Base-by-base conservation (phyloP, 192 early-diverging fungal genomes). In the Coemansia sp. region DNA sequence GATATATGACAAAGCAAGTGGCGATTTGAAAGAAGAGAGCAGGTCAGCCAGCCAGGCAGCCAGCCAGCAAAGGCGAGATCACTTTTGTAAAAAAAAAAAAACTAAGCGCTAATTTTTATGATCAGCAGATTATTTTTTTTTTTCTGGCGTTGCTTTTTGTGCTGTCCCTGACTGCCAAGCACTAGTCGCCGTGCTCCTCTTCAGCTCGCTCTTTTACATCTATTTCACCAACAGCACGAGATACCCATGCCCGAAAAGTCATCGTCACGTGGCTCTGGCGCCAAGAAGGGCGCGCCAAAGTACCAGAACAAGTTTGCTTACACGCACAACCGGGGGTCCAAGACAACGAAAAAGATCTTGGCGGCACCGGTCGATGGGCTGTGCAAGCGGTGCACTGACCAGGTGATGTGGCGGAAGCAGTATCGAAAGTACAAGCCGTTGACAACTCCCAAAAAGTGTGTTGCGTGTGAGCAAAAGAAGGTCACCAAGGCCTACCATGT, bases 401-500 rank as follows among this genome's bases (percentile, higher is more conserved):
- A 92, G 43, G 86, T 94, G 27, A 70, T 89, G 79, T 94, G 90
- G 91, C 86, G 93, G 62, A 97, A 99, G 79, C 92, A 94, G 80
- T 95, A 94, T 87, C 91, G 91, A 76, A 95, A 98, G 83, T 99
- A 99, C 86, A 99, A 98, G 87, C 94, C 95, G 40, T 88, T 99
- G 73, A 95, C 95, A 24, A 87, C 86, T 27, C 88, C 92, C 64
- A 96, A 95, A 80, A 95, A 92, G 71, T 99, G 79, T 64, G 77
- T 78, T 34, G 10, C 39, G 22, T 99, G 97, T 80, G 65, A 91
- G 52, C 87, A 92, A 76, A 95, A 94, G 73, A 86, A 87, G 15
- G 88, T 99, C 70, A 92, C 88, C 65, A 93, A 97, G 69, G 96
- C 96, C 18, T 99, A 99, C 81, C 97, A 98, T 84, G 90, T 97